Percentiles rank a stretch among this genome's conserved stretches.
Evolutionary conservation across 768 basidiomycete species (phyloP).

Genomic region (Pleurotus cornucopiae): DNA sequence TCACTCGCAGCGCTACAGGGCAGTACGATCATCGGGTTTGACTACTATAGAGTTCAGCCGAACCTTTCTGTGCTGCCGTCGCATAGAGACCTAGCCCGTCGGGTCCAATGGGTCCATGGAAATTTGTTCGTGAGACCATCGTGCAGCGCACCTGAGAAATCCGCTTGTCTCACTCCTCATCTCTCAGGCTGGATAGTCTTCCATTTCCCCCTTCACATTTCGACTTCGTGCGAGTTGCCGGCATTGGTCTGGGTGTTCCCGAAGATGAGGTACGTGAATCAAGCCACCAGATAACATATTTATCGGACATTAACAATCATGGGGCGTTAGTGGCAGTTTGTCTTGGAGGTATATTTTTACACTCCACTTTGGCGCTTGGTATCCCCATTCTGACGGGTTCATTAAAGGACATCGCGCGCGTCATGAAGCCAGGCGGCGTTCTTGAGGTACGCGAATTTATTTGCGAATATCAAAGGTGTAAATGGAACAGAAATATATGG

Average conservation of each 20-base stretch:
- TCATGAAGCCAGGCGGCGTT: slow-evolving; percentile 57
- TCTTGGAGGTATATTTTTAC: slow-evolving; percentile 50
- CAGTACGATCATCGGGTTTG: slow-evolving; percentile 56
- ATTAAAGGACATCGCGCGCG: slow-evolving; percentile 59
- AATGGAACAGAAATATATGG: slow-evolving; percentile 3
- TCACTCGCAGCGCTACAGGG: slow-evolving; percentile 27
- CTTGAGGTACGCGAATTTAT: slow-evolving; percentile 50
- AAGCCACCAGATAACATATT: background rate
- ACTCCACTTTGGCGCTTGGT: slow-evolving; percentile 12
- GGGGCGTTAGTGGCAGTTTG: slow-evolving; percentile 50
- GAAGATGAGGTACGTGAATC: slow-evolving; percentile 53
- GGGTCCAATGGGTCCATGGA: slow-evolving; percentile 64
- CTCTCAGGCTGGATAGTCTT: slow-evolving; percentile 53
- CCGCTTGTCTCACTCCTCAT: slow-evolving; percentile 5
- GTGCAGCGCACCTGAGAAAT: background rate
- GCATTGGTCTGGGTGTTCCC: slow-evolving; percentile 64
- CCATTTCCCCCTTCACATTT: slow-evolving; percentile 57
- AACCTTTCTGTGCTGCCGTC: slow-evolving; percentile 29
- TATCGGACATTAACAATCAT: slow-evolving; percentile 11
- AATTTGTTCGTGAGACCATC: slow-evolving; percentile 48
- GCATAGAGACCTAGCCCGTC: slow-evolving; percentile 36
- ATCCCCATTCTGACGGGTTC: slow-evolving; percentile 8
- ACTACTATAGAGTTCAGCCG: slow-evolving; percentile 54
- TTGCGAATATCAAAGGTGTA: background rate
- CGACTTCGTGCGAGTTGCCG: slow-evolving; percentile 61